Percentiles rank a stretch among this genome's conserved stretches.
Conservation (phyloP, 148 eudicot genomes). For the Chenopodium berlandieri region DNA sequence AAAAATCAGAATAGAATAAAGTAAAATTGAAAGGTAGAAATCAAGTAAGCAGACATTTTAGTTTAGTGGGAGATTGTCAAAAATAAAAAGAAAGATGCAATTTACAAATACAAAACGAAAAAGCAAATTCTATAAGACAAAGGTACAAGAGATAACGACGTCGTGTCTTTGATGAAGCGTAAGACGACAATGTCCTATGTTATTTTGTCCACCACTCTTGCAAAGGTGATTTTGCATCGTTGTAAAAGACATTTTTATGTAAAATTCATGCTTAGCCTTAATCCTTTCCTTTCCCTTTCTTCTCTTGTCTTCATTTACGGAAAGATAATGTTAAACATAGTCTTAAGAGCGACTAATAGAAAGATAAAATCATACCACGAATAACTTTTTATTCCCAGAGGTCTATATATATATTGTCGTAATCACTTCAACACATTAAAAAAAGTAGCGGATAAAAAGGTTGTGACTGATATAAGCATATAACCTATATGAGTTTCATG, state of each 20-base stretch:
- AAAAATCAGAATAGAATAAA: not conserved
- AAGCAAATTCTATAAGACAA: slow-evolving; percentile 13
- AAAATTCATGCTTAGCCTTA: not conserved
- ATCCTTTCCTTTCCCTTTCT: no score
- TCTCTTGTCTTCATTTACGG: no score
- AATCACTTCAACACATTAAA: no score
- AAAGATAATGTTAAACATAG: no score
- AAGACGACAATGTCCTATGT: slow-evolving; percentile 30
- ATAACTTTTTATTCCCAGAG: no score
- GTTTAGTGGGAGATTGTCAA: slow-evolving; percentile 25
- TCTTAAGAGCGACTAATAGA: no score
- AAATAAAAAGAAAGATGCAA: not conserved
- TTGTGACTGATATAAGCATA: no score
- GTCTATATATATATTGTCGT: no score
- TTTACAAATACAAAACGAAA: slow-evolving; percentile 11
- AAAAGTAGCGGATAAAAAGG: no score
- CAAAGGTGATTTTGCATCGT: not conserved
- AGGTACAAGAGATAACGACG: slow-evolving; percentile 33
- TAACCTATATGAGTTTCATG: no score
- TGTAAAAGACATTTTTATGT: not conserved
- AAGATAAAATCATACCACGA: no score
- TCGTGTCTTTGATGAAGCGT: slow-evolving; percentile 32
- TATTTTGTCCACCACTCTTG: slow-evolving; percentile 30
- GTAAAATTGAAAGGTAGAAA: not conserved
- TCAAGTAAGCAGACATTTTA: slow-evolving; percentile 14